Base-by-base conservation (phyloP, 1,139 yeast genomes). In the Blastobotrys proliferans region DNA sequence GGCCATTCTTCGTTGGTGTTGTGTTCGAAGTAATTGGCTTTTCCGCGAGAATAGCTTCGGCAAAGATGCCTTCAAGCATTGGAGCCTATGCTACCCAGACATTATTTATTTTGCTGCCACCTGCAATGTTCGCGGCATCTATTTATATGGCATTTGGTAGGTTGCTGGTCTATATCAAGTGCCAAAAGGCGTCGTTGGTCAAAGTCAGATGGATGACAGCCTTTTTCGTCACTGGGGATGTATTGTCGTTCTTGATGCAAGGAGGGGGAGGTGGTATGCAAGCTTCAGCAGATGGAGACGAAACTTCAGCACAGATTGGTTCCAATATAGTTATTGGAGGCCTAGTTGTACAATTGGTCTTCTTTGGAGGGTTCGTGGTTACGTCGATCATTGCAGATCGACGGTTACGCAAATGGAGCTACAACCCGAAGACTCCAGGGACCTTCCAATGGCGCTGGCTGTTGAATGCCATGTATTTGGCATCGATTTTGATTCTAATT, bases 121-220 rank as follows among this genome's bases (percentile, higher is more conserved):
- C 77, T 2, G 62, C 72, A 1, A 55, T 73, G 35, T 63, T 64
- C 46, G 72, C 76, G 1, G 76, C 74, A 1, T 57, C 74, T 1
- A 62, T 70, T 35, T 73, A 72, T 53, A 72, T 73, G 76, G 39
- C 62, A 1, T 65, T 72, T 41, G 72, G 71, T 17, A 58, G 69
- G 38, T 45, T 72, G 42, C 52, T 69, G 14, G 49, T 46, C 20
- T 41, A 52, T 14, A 44, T 68, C 41, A 52, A 55, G 25, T 66
- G 67, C 16, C 61, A 60, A 33, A 41, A 51, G 3, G 46, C 56
- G 31, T 62, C 67, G 30, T 47, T 68, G 4, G 57, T 71, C 40
- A 62, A 64, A 3, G 47, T 62, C 3, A 58, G 56, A 38, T 61
- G 55, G 45, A 55, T 66, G 37, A 70, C 76, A n/a, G 56, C 59